Evolutionary conservation across 2,329 filamentous ascomycete species (phyloP).

Genomic region (Zymoseptoria passerinii): DNA sequence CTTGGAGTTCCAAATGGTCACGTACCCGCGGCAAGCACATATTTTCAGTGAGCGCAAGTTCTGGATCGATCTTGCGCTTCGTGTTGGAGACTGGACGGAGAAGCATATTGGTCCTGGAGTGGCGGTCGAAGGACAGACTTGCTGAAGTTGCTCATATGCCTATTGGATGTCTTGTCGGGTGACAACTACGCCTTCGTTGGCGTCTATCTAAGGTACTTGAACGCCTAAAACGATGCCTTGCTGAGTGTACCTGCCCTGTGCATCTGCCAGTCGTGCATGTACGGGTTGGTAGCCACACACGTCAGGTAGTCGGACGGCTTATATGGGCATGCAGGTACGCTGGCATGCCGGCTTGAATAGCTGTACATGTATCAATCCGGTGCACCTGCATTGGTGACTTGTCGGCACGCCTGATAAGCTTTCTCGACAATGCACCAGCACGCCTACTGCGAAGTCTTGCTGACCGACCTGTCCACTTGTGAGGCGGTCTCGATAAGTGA

Average conservation of each 20-base stretch:
- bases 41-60: slow-evolving; percentile 24
- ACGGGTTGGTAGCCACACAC: background rate
- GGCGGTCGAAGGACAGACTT: background rate
- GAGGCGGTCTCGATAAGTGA: no score
- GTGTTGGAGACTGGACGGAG: slow-evolving; percentile 12
- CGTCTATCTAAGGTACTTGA: background rate
- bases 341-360: no score
- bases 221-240: background rate
- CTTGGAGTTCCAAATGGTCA: slow-evolving; percentile 29
- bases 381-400: no score
- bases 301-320: no score
- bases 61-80: slow-evolving; percentile 12
- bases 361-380: no score
- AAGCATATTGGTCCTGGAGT: slow-evolving; percentile 12
- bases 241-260: background rate
- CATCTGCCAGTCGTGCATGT: no score
- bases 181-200: background rate
- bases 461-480: no score
- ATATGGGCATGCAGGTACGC: no score
- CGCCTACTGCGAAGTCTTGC: no score
- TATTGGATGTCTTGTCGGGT: background rate
- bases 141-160: background rate
- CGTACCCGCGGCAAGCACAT: slow-evolving; percentile 31
- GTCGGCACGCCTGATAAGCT: no score
- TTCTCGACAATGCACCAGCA: no score